phyloP scores from a whole-genome alignment of 2,329 filamentous ascomycete genomes.

The Botrytis fragariae region DNA sequence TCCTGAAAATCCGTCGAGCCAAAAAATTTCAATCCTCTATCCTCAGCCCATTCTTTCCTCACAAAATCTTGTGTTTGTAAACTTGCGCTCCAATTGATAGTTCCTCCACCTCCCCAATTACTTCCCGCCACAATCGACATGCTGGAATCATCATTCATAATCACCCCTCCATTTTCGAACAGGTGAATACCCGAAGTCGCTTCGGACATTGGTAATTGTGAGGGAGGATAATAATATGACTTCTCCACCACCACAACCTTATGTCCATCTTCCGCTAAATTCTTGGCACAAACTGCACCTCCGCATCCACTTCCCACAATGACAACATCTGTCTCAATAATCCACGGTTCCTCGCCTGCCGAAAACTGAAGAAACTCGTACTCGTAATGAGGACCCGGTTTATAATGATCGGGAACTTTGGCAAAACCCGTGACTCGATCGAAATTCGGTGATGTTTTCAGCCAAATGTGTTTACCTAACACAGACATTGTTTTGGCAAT shows the following conservation, averaged over 20 bases:
- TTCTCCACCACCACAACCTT: conserved; percentile 81
- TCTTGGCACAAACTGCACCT: conserved; percentile 77
- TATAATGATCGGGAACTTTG: conserved; percentile 47
- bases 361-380: conserved; percentile 37
- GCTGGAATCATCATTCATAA: conserved; percentile 55
- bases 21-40: conserved; percentile 68
- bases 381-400: conserved; percentile 40
- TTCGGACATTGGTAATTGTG: conserved; percentile 72
- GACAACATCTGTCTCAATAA: conserved; percentile 75
- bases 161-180: conserved; percentile 64
- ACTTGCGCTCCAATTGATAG: conserved; percentile 76
- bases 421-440: conserved; percentile 56
- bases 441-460: conserved; percentile 54
- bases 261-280: conserved; percentile 72
- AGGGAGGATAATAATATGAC: conserved; percentile 70
- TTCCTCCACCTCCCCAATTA: conserved; percentile 82
- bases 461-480: conserved; percentile 46
- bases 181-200: conserved; percentile 59
- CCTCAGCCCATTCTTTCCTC: conserved; percentile 74
- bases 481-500: conserved; percentile 55
- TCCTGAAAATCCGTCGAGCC: conserved; percentile 70
- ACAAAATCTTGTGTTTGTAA: conserved; percentile 71
- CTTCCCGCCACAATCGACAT: conserved; percentile 65
- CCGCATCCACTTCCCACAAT: conserved; percentile 87
- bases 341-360: conserved; percentile 45